Base-by-base conservation (phyloP, 83 land plant species). In the Picea abies region DNA sequence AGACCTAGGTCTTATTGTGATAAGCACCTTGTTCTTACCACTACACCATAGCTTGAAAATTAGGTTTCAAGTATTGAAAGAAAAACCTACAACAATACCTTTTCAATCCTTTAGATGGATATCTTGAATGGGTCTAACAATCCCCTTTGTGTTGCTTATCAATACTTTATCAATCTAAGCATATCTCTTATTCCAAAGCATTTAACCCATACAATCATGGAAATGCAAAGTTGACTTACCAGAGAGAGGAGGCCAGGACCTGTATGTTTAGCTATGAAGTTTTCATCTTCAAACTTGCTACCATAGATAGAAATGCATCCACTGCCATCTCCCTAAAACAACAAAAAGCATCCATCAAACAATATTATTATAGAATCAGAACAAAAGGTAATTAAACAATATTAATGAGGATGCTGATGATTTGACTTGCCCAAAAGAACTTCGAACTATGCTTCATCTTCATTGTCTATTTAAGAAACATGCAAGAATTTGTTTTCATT, bases 211-310 rank as follows among this genome's bases (percentile, higher is more conserved):
- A 19, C 14, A 66, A 66, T 25, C 69, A 4, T 25, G 76, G 16
- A 16, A 78, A 70, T 52, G 73, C 16, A 39, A 25, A 66, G 20
- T 23, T 61, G 11, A 77, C 87, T 82, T 93, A 97, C 99, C 99
- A 97, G 95, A 58, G 99, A 97, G 23, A 97, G 80, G 11, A 97
- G 87, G 62, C 99, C 98, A 80, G 99, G 95, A 64, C 99, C 99
- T 77, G 98, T 95, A 83, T 95, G 98, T 78, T 97, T 97, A 60
- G 99, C 99, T 52, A 85, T 81, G 72, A 97, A 95, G 79, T 95
- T 95, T 84, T 97, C 99, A 90, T 97, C 99, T 60, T 97, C 99
- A 89, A 97, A 94, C 84, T 93, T 97, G 62, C 88, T 94, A 10
- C 99, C 98, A 87, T 97, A 97, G 10, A 95, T 95, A 81, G 91